Conservation (phyloP, 208 protist genomes). For the Acanthamoeba culbertsoni region DNA sequence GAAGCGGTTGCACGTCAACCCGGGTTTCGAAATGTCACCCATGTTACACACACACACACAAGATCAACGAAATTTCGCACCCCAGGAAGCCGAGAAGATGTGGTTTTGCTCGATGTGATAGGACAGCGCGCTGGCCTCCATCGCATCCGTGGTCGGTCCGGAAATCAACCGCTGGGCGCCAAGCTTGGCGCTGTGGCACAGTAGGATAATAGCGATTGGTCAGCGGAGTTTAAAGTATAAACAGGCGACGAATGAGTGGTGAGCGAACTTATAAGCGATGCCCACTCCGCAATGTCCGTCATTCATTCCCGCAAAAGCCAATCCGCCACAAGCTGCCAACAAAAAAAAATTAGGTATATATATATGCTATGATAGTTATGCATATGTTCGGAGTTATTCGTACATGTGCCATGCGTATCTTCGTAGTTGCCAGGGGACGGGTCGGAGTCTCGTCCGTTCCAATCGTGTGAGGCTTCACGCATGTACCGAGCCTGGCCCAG, state of each 20-base stretch:
- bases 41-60: no score
- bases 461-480: background rate
- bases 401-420: constrained; percentile 19
- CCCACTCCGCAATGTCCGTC: background rate
- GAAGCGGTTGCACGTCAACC: background rate
- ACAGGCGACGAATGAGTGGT: background rate
- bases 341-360: background rate
- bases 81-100: constrained; percentile 13
- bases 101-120: background rate
- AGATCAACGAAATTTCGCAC: background rate
- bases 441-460: background rate
- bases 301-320: constrained; percentile 9
- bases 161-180: constrained; percentile 10
- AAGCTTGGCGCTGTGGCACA: background rate
- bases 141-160: background rate
- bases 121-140: background rate
- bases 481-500: background rate
- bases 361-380: background rate
- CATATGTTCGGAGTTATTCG: background rate
- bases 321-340: background rate
- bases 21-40: background rate
- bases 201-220: background rate
- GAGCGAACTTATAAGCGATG: background rate
- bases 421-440: background rate
- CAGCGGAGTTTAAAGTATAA: background rate